Percentiles rank a stretch among this genome's conserved stretches.
phyloP scores from a whole-genome alignment of 23 red algal genomes.

The Agarophyton chilense region DNA sequence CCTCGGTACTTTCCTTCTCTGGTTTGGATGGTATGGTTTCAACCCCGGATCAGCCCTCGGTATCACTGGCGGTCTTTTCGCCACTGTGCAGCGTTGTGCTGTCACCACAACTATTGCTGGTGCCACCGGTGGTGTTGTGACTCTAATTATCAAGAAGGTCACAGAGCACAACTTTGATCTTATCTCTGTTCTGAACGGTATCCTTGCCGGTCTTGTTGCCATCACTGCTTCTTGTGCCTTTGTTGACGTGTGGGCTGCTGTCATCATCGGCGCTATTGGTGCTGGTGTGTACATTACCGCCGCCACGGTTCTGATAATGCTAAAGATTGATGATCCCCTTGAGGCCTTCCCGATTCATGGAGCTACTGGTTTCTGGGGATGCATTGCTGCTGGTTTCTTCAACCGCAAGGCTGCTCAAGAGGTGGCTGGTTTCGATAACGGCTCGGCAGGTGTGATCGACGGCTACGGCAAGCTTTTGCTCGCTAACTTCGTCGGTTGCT shows the following conservation, averaged over 20 bases:
- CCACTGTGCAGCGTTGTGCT: conserved; percentile 35
- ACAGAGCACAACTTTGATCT: conserved; percentile 79
- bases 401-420: conserved; percentile 51
- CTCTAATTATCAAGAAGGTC: conserved; percentile 73
- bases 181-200: conserved; percentile 79
- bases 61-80: conserved; percentile 38
- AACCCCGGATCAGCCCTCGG: conserved; percentile 92
- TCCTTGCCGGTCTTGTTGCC: conserved; percentile 83
- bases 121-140: conserved; percentile 73
- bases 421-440: conserved; percentile 50
- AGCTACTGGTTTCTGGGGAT: conserved; percentile 84
- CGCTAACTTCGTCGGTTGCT: conserved; percentile 74
- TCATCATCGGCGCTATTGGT: conserved; percentile 84
- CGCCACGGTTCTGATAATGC: conserved; percentile 47
- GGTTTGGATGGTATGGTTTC: conserved; percentile 99
- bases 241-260: conserved; percentile 76
- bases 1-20: conserved; percentile 89
- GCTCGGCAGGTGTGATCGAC: background rate
- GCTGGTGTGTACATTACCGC: conserved; percentile 76
- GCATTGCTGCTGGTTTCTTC: conserved; percentile 79
- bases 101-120: conserved; percentile 89
- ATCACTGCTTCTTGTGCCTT: conserved; percentile 90
- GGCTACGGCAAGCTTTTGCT: conserved; percentile 28
- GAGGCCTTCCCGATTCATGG: conserved; percentile 93
- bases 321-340: conserved; percentile 94